Conservation (phyloP, 257 asterid species). For the Agastache rugosa region DNA sequence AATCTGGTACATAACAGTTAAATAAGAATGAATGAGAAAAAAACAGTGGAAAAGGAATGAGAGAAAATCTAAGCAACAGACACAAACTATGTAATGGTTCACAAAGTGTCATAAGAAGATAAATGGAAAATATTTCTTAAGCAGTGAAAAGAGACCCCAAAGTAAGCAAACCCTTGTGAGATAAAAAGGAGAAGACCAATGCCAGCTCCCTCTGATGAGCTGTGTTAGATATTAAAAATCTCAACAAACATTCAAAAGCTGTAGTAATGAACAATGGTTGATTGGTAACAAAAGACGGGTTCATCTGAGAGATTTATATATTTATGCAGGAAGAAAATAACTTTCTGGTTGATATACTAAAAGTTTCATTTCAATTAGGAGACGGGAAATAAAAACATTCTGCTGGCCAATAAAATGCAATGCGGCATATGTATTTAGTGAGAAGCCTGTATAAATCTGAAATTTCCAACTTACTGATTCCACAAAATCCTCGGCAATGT, state of each 20-base stretch:
- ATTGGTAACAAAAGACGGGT: neutral
- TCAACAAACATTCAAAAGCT: neutral
- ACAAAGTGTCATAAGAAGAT: neutral
- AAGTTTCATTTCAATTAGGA: conserved; percentile 21
- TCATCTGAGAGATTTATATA: neutral
- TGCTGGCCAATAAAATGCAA: conserved; percentile 9
- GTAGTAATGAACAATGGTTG: neutral
- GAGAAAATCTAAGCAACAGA: conserved; percentile 1
- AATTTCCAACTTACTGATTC: conserved; percentile 78
- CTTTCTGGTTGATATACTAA: neutral
- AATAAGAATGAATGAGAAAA: conserved; percentile 3
- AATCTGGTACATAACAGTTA: conserved; percentile 50
- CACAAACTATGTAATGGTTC: conserved; percentile 32
- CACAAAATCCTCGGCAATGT: conserved; percentile 91
- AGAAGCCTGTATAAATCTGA: neutral
- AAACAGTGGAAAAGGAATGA: conserved; percentile 3
- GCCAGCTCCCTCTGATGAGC: neutral
- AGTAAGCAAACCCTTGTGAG: neutral
- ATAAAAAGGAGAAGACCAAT: neutral
- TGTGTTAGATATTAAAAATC: neutral
- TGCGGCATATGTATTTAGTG: neutral
- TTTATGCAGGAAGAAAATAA: conserved; percentile 15
- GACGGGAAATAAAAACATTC: neutral
- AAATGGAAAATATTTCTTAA: conserved; percentile 8
- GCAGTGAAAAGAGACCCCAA: conserved; percentile 22